Evolutionary conservation across 352 stramenopile species (phyloP), one percentile per base, ranked within the genome.

Genomic region (Phytophthora vignae): DNA sequence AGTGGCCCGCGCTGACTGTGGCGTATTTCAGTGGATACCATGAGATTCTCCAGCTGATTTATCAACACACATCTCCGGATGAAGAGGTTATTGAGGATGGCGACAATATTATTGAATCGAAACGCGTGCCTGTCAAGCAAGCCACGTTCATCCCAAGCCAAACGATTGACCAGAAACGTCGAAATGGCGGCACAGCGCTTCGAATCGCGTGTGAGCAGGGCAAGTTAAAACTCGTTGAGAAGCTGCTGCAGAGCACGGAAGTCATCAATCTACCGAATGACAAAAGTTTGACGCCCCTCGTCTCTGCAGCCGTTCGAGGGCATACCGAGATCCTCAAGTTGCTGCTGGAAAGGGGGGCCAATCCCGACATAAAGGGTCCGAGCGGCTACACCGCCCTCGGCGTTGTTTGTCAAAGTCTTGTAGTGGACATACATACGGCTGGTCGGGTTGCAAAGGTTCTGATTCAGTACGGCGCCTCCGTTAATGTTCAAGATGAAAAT

Each of bases 1-100:
- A 29, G 0, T 64, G 57, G 57, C 42, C 57, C 11, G 7, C 57
- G 27, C 17, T 64, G 14, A 44, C 22, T 19, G 57, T 55, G 8
- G 57, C 57, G 19, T 64, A 64, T 19, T 64, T 56, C 27, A 64
- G 57, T 31, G 57, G 57, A 9, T 64, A 56, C 15, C 17, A 44
- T 7, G 57, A 64, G 1, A 33, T 64, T 22, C 44, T 64, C 0
- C 57, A 64, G 17, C 22, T 56, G 4, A 56, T 64, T 7, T 64
- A 54, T 29, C 25, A 29, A 5, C 21, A 42, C 44, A 14, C 14
- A 17, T 7, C 15, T 38, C 7, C 15, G 3, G 6, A 29, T 29
- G 25, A 22, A 15, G 33, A 40, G 12, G 0, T 11, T 6, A 11
- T 17, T 6, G 27, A 60, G 2, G n/a, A 31, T 19, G 36, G 4